Evolutionary conservation across 225 moss, liverwort and hornwort genomes (phyloP).

Genomic region (Pseudoscleropodium purum): DNA sequence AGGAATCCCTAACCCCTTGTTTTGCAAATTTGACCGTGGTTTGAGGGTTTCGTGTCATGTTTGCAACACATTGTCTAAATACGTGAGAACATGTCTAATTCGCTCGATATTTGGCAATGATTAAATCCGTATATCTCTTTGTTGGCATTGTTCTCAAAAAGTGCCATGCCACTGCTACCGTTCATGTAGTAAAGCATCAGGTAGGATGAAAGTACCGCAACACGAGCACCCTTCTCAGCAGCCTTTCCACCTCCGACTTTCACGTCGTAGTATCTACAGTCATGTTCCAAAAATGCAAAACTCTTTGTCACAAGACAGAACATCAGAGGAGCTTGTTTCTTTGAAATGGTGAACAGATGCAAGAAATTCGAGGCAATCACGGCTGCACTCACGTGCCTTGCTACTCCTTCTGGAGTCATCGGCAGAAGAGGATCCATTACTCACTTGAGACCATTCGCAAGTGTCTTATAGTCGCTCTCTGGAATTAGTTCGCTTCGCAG

Average conservation of each 20-base stretch:
- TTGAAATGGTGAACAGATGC: not conserved
- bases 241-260: constrained; percentile 74
- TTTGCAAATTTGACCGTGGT: not conserved
- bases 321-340: not conserved
- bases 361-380: not conserved
- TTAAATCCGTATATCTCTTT: too few relatives aligned
- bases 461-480: constrained; percentile 70
- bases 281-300: not conserved
- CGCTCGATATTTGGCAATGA: not conserved
- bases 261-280: constrained; percentile 80
- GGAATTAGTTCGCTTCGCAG: constrained; percentile 69
- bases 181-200: not conserved
- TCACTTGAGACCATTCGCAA: constrained; percentile 49
- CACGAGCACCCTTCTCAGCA: constrained; percentile 75
- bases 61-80: not conserved
- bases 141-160: not conserved
- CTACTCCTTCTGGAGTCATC: not conserved
- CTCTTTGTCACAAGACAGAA: not conserved
- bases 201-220: constrained; percentile 62
- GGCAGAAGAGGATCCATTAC: constrained; percentile 13
- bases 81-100: not conserved
- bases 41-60: not conserved
- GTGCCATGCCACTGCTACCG: not conserved
- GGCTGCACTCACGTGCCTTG: constrained; percentile 4
- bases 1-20: not conserved